Percentiles rank a stretch among this genome's conserved stretches.
These are phyloP conservation scores for Fraxinus baroniana DNA, from an alignment of 305 asterid species.

Conservation along the genomic window DNA sequence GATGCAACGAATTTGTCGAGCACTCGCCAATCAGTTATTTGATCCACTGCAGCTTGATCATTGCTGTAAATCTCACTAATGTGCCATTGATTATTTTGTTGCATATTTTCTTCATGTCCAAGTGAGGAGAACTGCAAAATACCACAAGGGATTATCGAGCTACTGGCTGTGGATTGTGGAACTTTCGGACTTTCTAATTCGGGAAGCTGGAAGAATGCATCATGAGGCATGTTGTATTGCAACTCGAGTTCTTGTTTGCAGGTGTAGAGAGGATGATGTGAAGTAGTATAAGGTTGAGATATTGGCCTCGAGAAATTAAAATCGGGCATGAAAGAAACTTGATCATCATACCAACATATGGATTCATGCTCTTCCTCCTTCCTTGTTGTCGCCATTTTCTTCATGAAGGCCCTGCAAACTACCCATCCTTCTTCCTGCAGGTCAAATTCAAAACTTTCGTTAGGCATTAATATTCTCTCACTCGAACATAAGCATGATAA, in stretches of 20 bases:
- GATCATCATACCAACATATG: slow-evolving; percentile 53
- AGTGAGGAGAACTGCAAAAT: slow-evolving; percentile 7
- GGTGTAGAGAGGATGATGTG: slow-evolving; percentile 32
- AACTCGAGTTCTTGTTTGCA: slow-evolving; percentile 47
- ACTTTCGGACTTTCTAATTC: slow-evolving; percentile 52
- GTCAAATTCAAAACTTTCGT: neutral
- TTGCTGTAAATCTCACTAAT: slow-evolving; percentile 11
- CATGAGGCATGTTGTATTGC: slow-evolving; percentile 34
- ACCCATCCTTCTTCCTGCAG: slow-evolving; percentile 80
- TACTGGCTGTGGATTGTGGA: slow-evolving; percentile 25
- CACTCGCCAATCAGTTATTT: slow-evolving; percentile 59
- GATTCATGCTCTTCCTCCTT: slow-evolving; percentile 44
- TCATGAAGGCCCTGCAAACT: slow-evolving; percentile 62
- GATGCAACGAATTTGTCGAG: slow-evolving; percentile 65
- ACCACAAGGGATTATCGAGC: slow-evolving; percentile 11
- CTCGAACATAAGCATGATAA: neutral
- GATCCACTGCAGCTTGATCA: slow-evolving; percentile 21
- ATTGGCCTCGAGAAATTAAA: slow-evolving; percentile 34
- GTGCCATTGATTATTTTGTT: neutral
- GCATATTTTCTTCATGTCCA: slow-evolving; percentile 12
- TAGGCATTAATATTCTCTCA: neutral
- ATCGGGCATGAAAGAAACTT: slow-evolving; percentile 44
- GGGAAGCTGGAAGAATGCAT: slow-evolving; percentile 54
- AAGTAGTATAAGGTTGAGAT: slow-evolving; percentile 9
- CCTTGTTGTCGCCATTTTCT: slow-evolving; percentile 42